A percentile compares a stretch with the other conserved stretches of the same genome.
These are phyloP conservation scores for Flaveria floridana DNA, from an alignment of 140 eudicot species.

Conservation along the genomic window DNA sequence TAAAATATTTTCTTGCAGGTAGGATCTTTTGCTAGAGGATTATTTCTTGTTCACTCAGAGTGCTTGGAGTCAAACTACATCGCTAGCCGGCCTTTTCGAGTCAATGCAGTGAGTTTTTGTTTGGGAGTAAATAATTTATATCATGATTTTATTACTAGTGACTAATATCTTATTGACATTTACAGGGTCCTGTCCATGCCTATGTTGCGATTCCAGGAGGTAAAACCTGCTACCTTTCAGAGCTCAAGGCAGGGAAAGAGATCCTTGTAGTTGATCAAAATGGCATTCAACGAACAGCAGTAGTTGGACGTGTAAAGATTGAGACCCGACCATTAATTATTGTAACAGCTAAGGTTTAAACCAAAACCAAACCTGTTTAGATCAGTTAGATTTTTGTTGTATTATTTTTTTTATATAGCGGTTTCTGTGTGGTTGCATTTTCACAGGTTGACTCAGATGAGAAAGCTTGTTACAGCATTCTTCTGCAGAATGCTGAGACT, in stretches of 20 bases:
- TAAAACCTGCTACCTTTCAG: constrained; percentile 92
- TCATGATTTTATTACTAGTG: constrained; percentile 8
- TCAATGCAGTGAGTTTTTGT: constrained; percentile 76
- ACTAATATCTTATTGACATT: constrained; percentile 19
- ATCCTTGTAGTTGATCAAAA: constrained; percentile 71
- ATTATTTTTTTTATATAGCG: background rate
- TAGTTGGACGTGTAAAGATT: constrained; percentile 92
- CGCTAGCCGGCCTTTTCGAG: constrained; percentile 96
- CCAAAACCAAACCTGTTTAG: background rate
- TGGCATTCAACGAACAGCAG: constrained; percentile 78
- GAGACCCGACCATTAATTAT: constrained; percentile 83
- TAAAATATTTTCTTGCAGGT: constrained; percentile 46
- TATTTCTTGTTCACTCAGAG: constrained; percentile 96
- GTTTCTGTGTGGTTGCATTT: background rate
- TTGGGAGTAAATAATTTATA: background rate
- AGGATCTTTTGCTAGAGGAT: constrained; percentile 96
- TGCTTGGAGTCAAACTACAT: constrained; percentile 89
- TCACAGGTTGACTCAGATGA: constrained; percentile 51
- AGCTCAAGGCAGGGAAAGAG: constrained; percentile 81
- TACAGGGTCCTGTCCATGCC: constrained; percentile 94
- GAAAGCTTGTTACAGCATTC: constrained; percentile 57
- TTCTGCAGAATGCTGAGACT: constrained; percentile 90
- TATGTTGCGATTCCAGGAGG: constrained; percentile 95
- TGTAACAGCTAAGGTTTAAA: constrained; percentile 74
- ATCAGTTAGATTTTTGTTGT: background rate